Evolutionary conservation across 768 basidiomycete genomes (phyloP).

Genomic region (Lactarius deliciosus): DNA sequence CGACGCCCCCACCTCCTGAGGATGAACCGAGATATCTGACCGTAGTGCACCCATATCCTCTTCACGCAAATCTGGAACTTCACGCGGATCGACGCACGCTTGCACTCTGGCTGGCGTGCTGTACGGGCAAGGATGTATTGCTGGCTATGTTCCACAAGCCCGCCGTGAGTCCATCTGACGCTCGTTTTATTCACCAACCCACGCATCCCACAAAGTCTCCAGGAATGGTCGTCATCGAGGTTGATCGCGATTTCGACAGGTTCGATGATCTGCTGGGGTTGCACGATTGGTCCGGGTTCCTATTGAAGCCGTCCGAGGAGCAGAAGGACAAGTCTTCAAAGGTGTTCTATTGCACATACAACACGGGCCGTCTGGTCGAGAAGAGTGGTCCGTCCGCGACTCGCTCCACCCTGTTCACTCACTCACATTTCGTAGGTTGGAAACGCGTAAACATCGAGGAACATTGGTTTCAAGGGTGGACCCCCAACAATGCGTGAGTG

Average conservation of each 20-base stretch:
- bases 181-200: not conserved
- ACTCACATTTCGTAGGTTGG: constrained; percentile 40
- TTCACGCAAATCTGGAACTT: constrained; percentile 43
- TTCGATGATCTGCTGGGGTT: constrained; percentile 43
- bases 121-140: constrained; percentile 38
- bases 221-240: constrained; percentile 47
- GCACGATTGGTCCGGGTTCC: constrained; percentile 45
- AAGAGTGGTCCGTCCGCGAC: constrained; percentile 41
- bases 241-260: constrained; percentile 36
- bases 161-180: constrained; percentile 37
- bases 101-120: constrained; percentile 46
- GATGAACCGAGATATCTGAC: constrained; percentile 48
- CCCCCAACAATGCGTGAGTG: constrained; percentile 35
- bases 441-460: constrained; percentile 48
- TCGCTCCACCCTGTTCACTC: not conserved
- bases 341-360: constrained; percentile 44
- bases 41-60: constrained; percentile 47
- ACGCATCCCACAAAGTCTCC: constrained; percentile 37
- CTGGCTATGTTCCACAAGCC: constrained; percentile 48
- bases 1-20: constrained; percentile 44
- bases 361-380: constrained; percentile 43
- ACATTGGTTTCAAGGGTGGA: constrained; percentile 42
- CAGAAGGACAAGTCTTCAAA: constrained; percentile 34
- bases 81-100: constrained; percentile 40
- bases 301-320: constrained; percentile 36